Conservation (phyloP, 495 filamentous ascomycete species). For the Tuber magnatum region DNA sequence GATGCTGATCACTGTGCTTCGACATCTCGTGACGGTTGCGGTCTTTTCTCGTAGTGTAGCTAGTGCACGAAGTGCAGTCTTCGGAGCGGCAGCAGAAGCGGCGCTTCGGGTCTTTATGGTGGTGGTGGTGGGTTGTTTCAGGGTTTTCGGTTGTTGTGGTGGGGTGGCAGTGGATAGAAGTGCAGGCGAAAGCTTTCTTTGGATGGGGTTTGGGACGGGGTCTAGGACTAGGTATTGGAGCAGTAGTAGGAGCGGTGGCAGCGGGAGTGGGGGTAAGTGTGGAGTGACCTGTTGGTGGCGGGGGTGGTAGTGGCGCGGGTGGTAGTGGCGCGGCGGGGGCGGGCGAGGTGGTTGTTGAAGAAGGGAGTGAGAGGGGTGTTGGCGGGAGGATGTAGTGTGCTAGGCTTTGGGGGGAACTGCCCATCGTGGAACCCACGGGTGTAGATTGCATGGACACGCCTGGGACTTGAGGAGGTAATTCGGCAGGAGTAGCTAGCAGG, state of each 20-base stretch:
- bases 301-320: no score
- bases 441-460: not conserved
- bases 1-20: slow-evolving; percentile 18
- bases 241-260: not conserved
- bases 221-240: not conserved
- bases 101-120: slow-evolving; percentile 18
- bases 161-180: not conserved
- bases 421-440: not conserved
- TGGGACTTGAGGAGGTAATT: not conserved
- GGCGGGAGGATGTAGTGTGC: not conserved
- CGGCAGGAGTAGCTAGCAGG: not conserved
- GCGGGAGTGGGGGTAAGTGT: not conserved
- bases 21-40: slow-evolving; percentile 24
- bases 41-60: slow-evolving; percentile 31
- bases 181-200: not conserved
- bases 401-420: not conserved
- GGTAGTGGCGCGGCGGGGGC: not conserved
- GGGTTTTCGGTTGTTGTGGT: not conserved
- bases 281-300: not conserved
- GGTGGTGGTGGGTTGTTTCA: slow-evolving; percentile 5
- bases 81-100: slow-evolving; percentile 14
- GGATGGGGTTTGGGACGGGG: not conserved
- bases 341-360: not conserved
- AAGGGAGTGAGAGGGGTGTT: not conserved
- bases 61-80: slow-evolving; percentile 4